phyloP scores from a whole-genome alignment of 257 asterid genomes.

The Handroanthus guayacan region DNA sequence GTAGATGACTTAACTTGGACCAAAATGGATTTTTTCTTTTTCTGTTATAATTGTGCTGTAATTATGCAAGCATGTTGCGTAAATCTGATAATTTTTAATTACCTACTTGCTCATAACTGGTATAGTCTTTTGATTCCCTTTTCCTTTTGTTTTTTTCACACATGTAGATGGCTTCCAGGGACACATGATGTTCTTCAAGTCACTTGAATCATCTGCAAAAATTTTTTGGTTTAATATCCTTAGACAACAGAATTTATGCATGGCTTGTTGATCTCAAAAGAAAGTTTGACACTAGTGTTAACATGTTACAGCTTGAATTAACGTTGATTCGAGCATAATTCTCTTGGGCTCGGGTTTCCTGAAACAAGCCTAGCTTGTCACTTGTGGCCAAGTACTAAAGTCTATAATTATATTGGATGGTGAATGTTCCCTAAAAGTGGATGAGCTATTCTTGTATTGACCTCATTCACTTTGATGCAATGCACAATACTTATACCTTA shows the following conservation, averaged over 20 bases:
- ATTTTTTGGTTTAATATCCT: constrained; percentile 38
- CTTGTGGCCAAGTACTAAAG: constrained; percentile 29
- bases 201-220: constrained; percentile 44
- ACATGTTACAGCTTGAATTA: constrained; percentile 18
- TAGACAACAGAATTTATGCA: constrained; percentile 25
- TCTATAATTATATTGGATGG: constrained; percentile 12
- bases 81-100: neutral
- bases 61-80: neutral
- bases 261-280: constrained; percentile 30
- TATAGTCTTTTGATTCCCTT: constrained; percentile 35
- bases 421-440: constrained; percentile 27
- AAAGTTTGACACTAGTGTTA: constrained; percentile 26
- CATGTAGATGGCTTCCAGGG: constrained; percentile 49
- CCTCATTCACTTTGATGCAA: constrained; percentile 18
- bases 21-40: neutral
- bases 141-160: constrained; percentile 35
- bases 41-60: neutral
- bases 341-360: constrained; percentile 14
- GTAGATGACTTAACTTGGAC: constrained; percentile 7
- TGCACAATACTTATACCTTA: neutral
- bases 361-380: constrained; percentile 32
- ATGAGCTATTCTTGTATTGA: neutral
- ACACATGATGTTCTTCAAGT: constrained; percentile 47
- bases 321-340: constrained; percentile 26
- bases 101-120: constrained; percentile 5